phyloP scores from a whole-genome alignment of 2,329 filamentous ascomycete species.

The Fusarium tricinctum region DNA sequence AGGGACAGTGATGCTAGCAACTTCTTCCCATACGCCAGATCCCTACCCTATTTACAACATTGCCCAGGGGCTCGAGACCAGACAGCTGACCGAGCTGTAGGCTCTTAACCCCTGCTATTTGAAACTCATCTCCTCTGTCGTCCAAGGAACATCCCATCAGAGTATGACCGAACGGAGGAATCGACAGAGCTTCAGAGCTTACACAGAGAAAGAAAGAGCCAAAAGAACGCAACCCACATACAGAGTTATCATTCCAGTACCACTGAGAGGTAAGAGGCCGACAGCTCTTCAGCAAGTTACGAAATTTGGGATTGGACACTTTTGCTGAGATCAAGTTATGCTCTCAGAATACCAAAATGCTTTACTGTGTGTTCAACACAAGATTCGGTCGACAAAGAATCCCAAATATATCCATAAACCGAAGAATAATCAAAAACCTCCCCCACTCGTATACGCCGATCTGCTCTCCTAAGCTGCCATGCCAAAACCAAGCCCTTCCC shows the following conservation, averaged over 20 bases:
- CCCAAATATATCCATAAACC: background rate
- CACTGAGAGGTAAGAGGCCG: too few species aligned
- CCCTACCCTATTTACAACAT: background rate
- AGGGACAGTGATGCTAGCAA: background rate
- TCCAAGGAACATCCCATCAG: background rate
- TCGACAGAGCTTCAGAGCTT: background rate
- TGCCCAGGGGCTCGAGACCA: background rate
- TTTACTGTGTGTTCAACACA: background rate
- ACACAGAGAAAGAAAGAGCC: background rate
- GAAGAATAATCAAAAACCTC: background rate
- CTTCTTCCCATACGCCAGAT: background rate
- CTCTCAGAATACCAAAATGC: background rate
- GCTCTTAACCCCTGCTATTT: background rate
- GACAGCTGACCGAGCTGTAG: background rate
- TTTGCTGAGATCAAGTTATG: background rate
- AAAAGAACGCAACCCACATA: background rate
- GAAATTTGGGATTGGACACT: background rate
- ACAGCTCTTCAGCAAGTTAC: background rate
- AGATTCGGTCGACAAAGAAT: background rate
- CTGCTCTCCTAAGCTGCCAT: background rate
- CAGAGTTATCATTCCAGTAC: too few species aligned
- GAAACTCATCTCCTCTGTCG: background rate
- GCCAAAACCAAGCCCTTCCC: background rate
- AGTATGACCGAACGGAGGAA: background rate
- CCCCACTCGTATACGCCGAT: background rate